Evolutionary conservation across 2,329 filamentous ascomycete genomes (phyloP), one percentile per base, ranked within the genome.

Genomic region (Neofusicoccum ribis): DNA sequence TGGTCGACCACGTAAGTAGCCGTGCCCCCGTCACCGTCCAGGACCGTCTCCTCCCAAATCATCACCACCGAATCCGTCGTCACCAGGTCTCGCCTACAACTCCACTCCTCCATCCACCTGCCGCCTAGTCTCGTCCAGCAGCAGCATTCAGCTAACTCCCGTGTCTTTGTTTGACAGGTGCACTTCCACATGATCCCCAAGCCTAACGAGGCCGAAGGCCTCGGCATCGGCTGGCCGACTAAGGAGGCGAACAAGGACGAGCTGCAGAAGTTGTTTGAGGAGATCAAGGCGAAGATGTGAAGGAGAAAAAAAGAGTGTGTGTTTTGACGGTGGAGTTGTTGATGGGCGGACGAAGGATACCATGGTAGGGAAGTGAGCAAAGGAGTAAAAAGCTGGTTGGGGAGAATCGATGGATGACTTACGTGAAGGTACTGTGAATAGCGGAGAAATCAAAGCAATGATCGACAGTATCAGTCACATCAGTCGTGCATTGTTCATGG

Each of bases 161-260:
- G 27, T 7, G 27, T 7, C 27, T 31, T 39, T 34, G 15, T 61
- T 52, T 61, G 39, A 44, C 52, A 92, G 89, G 91, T 96, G 70
- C 93, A 97, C 77, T 94, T 99, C 79, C 95, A 99, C 76, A 89
- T 98, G 88, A 99, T 99, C 68, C 95, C 95, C 41, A 99, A 99
- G 84, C 94, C 95, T 60, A 96, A 92, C 73, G 82, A 89, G 72
- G 74, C 83, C 41, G 91, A 98, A 77, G 95, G 95, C 6, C 82
- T 99, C 60, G 88, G 85, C 4, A 84, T 98, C 70, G 77, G 80
- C 39, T 99, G 95, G 95, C 92, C 93, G 20, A 82, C 88, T 68
- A 85, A 91, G 79, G 78, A 83, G 67, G 85, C 86, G 1, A 89
- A 97, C 71, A 96, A 95, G 90, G 91, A 92, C 1, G 86, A 89